Evolutionary conservation across 148 eudicot species (phyloP).

Genomic region (Rhododendron ferrugineum): DNA sequence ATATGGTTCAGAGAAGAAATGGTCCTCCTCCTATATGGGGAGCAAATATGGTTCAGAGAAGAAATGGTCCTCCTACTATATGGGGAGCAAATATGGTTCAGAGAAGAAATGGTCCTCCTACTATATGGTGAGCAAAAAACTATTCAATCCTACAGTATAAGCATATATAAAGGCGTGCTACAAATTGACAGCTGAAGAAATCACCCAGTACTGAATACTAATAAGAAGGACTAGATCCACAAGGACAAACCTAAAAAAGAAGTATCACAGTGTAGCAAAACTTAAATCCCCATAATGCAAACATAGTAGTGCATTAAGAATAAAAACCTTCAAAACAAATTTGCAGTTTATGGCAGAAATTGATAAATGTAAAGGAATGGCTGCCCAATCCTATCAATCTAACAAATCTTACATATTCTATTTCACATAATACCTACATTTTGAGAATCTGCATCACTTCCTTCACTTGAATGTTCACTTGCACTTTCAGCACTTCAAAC

Average conservation of each 20-base stretch:
- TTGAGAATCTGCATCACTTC: slow-evolving; percentile 90
- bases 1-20: not conserved
- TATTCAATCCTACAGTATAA: not conserved
- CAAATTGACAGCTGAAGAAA: not conserved
- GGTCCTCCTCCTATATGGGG: not conserved
- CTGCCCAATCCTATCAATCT: not conserved
- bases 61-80: not conserved
- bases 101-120: not conserved
- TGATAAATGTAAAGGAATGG: not conserved
- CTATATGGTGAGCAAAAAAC: not conserved
- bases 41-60: not conserved
- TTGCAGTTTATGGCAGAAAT: not conserved
- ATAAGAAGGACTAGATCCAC: not conserved
- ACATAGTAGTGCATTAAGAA: not conserved
- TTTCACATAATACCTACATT: slow-evolving; percentile 51
- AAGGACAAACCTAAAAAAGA: not conserved
- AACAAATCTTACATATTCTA: not conserved
- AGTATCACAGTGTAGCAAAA: not conserved
- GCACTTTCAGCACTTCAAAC: slow-evolving; percentile 74
- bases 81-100: not conserved
- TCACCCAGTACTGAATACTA: not conserved
- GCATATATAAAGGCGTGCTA: not conserved
- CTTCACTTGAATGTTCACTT: slow-evolving; percentile 94
- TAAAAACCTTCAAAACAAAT: not conserved
- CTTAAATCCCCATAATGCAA: not conserved